A percentile compares a stretch with the other conserved stretches of the same genome.
Conservation (phyloP, 768 basidiomycete genomes). For the Auriscalpium vulgare region DNA sequence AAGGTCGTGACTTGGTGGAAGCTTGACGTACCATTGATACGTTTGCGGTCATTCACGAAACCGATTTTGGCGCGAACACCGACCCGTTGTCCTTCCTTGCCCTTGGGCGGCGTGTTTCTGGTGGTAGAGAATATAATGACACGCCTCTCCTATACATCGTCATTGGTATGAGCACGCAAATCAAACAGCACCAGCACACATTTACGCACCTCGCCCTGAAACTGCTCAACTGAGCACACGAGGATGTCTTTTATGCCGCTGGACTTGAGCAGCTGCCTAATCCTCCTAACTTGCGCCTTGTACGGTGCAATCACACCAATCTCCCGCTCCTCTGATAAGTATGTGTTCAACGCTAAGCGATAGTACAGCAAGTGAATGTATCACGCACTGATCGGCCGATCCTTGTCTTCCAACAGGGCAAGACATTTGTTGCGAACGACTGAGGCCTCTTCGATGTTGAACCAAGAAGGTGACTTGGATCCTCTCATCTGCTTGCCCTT, state of each 20-base stretch:
- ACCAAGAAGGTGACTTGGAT: conserved; percentile 30
- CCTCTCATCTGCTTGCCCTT: conserved; percentile 28
- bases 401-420: conserved; percentile 18
- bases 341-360: not conserved
- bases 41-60: conserved; percentile 27
- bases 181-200: not conserved
- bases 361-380: not conserved
- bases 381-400: conserved; percentile 24
- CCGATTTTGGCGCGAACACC: conserved; percentile 15
- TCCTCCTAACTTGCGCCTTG: conserved; percentile 28
- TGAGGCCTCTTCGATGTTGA: conserved; percentile 31
- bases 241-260: conserved; percentile 16
- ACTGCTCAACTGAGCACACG: conserved; percentile 33
- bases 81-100: conserved; percentile 11
- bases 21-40: conserved; percentile 30
- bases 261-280: conserved; percentile 19
- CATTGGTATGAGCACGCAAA: too few relatives aligned
- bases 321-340: conserved; percentile 18
- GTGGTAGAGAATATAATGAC: conserved; percentile 32
- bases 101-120: conserved; percentile 24
- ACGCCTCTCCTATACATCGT: conserved; percentile 23
- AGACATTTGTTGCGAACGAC: conserved; percentile 27
- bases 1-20: too few relatives aligned
- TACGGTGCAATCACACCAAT: conserved; percentile 36
- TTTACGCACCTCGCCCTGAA: conserved; percentile 31